A percentile compares a stretch with the other conserved stretches of the same genome.
phyloP scores from a whole-genome alignment of 257 asterid genomes.

The Ehretia macrophylla region DNA sequence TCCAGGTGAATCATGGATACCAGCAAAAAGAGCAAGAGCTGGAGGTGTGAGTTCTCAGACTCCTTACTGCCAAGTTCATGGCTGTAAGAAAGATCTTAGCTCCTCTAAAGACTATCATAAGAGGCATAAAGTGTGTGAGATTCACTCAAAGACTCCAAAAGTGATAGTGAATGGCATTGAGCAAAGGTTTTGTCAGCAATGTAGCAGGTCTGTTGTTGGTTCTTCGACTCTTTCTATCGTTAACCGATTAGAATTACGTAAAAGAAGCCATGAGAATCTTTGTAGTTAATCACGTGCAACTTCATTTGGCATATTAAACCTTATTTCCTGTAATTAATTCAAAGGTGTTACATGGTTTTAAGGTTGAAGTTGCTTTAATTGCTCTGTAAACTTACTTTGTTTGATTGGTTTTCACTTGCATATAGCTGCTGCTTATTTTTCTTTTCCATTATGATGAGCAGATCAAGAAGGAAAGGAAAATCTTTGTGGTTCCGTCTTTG shows the following conservation, averaged over 20 bases:
- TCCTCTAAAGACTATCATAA: slow-evolving; percentile 39
- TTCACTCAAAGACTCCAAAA: slow-evolving; percentile 41
- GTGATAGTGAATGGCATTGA: slow-evolving; percentile 44
- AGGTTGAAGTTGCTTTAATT: too few species aligned
- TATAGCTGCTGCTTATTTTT: too few species aligned
- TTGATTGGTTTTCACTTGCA: too few species aligned
- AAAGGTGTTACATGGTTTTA: too few species aligned
- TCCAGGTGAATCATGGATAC: slow-evolving; percentile 22
- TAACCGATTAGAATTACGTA: background rate
- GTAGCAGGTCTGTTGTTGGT: slow-evolving; percentile 36
- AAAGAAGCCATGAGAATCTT: too few species aligned
- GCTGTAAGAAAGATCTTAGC: slow-evolving; percentile 42
- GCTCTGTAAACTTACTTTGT: too few species aligned
- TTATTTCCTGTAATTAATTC: too few species aligned
- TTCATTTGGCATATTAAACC: too few species aligned
- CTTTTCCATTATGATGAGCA: too few species aligned
- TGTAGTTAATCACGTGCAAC: too few species aligned
- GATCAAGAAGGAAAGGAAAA: too few species aligned
- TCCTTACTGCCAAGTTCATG: slow-evolving; percentile 40
- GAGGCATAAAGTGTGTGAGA: slow-evolving; percentile 52
- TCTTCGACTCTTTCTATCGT: background rate
- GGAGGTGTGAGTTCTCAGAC: slow-evolving; percentile 26
- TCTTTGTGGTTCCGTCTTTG: too few species aligned
- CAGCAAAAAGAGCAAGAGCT: slow-evolving; percentile 27
- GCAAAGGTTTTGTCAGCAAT: slow-evolving; percentile 50